Percentiles rank a stretch among this genome's conserved stretches.
Evolutionary conservation across 2,329 filamentous ascomycete genomes (phyloP).

Genomic region (Myriangium duriaei): DNA sequence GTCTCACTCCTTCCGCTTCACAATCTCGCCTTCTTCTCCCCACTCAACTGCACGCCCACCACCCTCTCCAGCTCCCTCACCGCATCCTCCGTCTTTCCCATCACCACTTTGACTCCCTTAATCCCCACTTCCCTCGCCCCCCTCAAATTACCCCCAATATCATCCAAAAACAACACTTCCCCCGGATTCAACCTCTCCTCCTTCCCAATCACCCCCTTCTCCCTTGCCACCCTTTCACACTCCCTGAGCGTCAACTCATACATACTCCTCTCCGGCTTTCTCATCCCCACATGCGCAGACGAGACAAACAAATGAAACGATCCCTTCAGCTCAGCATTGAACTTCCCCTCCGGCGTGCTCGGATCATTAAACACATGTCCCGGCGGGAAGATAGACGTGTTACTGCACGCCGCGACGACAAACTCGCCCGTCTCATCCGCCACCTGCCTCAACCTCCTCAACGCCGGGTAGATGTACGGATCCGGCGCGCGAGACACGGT

Average conservation of each 20-base stretch:
- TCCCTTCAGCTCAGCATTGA: slow-evolving; percentile 41
- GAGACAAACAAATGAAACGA: slow-evolving; percentile 82
- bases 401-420: slow-evolving; percentile 71
- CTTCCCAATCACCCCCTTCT: slow-evolving; percentile 36
- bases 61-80: slow-evolving; percentile 67
- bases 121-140: slow-evolving; percentile 63
- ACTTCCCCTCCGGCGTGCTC: slow-evolving; percentile 24
- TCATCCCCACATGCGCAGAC: slow-evolving; percentile 71
- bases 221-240: slow-evolving; percentile 50
- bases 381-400: slow-evolving; percentile 76
- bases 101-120: slow-evolving; percentile 68
- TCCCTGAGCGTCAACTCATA: slow-evolving; percentile 61
- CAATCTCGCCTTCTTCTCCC: slow-evolving; percentile 21
- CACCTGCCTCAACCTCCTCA: slow-evolving; percentile 48
- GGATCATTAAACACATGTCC: slow-evolving; percentile 54
- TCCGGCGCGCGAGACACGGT: slow-evolving; percentile 54
- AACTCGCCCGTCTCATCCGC: slow-evolving; percentile 31
- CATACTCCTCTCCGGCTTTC: slow-evolving; percentile 76
- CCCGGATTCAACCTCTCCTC: slow-evolving; percentile 43
- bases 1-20: slow-evolving; percentile 8
- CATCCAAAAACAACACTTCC: slow-evolving; percentile 80
- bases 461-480: slow-evolving; percentile 76
- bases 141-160: slow-evolving; percentile 89
- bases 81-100: slow-evolving; percentile 68
- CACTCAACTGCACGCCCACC: slow-evolving; percentile 54